Evolutionary conservation across 2,329 filamentous ascomycete genomes (phyloP).

Genomic region (Fusarium neocosmosporiellum): DNA sequence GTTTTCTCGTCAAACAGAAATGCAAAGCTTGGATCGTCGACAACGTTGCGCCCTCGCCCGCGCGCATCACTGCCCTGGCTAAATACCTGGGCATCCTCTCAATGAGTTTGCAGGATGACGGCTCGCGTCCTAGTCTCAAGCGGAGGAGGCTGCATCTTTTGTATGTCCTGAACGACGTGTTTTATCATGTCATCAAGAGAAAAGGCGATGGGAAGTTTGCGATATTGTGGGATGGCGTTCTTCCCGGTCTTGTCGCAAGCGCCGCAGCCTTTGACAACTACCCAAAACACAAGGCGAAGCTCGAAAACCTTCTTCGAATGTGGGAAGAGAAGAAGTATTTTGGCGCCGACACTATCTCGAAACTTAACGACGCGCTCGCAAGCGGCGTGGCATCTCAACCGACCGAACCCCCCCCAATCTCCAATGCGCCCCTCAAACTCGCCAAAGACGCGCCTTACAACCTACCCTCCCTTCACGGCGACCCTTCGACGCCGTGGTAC

Average conservation of each 20-base stretch:
- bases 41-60: conserved; percentile 75
- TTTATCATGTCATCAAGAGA: conserved; percentile 74
- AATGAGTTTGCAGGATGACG: conserved; percentile 52
- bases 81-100: conserved; percentile 81
- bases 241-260: conserved; percentile 71
- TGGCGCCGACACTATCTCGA: conserved; percentile 60
- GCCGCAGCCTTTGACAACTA: conserved; percentile 68
- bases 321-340: conserved; percentile 79
- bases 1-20: conserved; percentile 67
- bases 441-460: conserved; percentile 72
- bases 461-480: conserved; percentile 82
- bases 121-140: conserved; percentile 64
- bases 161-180: conserved; percentile 81
- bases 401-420: conserved; percentile 30
- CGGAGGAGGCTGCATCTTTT: conserved; percentile 80
- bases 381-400: conserved; percentile 47
- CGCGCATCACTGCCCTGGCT: conserved; percentile 74
- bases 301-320: conserved; percentile 72
- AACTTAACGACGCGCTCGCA: conserved; percentile 69
- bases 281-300: conserved; percentile 73
- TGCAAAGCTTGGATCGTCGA: conserved; percentile 88
- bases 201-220: conserved; percentile 64
- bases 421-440: conserved; percentile 48
- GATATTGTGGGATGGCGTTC: conserved; percentile 65
- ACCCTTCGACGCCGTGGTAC: conserved; percentile 78